Conservation (phyloP, 2,329 filamentous ascomycete genomes). For the Colletotrichum musae region DNA sequence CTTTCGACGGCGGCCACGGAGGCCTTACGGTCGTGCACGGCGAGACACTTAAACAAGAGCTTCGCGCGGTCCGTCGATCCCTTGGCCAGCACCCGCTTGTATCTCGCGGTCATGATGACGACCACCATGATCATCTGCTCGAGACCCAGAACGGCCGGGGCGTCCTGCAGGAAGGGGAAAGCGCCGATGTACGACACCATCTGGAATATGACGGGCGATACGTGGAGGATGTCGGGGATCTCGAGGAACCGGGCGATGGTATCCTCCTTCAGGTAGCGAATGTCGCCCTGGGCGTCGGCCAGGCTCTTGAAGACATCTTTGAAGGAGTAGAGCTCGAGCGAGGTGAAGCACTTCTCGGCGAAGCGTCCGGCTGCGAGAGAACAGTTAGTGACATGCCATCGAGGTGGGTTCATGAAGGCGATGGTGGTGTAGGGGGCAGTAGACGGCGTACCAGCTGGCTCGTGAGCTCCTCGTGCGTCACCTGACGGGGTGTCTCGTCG, state of each 20-base stretch:
- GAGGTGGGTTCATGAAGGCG: not conserved
- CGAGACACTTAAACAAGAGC: constrained; percentile 79
- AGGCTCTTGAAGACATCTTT: constrained; percentile 81
- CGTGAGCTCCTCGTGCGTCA: constrained; percentile 66
- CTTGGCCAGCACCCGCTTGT: constrained; percentile 73
- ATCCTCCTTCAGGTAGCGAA: constrained; percentile 78
- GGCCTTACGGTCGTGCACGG: constrained; percentile 76
- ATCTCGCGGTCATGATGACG: constrained; percentile 79
- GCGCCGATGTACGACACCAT: constrained; percentile 80
- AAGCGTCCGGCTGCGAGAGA: constrained; percentile 68
- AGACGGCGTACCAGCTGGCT: constrained; percentile 62
- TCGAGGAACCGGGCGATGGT: constrained; percentile 81
- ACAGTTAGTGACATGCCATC: constrained; percentile 26
- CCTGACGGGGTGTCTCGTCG: constrained; percentile 58
- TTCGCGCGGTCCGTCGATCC: constrained; percentile 72
- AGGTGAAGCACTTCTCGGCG: constrained; percentile 78
- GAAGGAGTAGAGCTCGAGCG: constrained; percentile 80
- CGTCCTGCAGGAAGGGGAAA: constrained; percentile 80
- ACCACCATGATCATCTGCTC: constrained; percentile 81
- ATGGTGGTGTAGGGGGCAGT: not conserved
- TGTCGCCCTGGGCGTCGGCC: constrained; percentile 73
- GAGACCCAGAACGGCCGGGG: constrained; percentile 78
- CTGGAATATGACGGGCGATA: constrained; percentile 78
- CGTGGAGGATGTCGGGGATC: constrained; percentile 78
- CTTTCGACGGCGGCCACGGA: constrained; percentile 50